Conservation (phyloP, 176 grass and related monocot species). For the Thalia dealbata region DNA sequence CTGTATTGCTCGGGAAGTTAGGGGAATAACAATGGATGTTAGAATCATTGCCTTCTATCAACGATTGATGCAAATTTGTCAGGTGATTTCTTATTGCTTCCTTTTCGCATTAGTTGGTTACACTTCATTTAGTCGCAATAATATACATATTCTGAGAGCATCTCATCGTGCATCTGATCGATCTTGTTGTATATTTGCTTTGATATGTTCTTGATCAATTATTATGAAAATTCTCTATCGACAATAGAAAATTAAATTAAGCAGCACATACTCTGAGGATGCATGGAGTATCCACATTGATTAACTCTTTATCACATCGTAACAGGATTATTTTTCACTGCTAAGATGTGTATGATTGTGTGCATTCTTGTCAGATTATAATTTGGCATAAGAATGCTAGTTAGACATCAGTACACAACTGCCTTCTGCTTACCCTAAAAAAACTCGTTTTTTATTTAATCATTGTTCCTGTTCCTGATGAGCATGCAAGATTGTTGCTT, state of each 20-base stretch:
- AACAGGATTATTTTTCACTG: background rate
- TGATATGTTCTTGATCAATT: background rate
- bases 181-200: background rate
- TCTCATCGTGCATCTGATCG: background rate
- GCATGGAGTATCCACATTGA: background rate
- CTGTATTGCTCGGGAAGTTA: conserved; percentile 46
- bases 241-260: background rate
- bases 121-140: background rate
- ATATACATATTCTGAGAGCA: background rate
- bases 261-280: background rate
- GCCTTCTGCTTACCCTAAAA: background rate
- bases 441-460: background rate
- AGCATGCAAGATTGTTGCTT: background rate
- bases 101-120: background rate
- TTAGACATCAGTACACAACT: background rate
- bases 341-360: background rate
- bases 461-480: background rate
- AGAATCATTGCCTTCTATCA: conserved; percentile 68
- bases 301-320: background rate
- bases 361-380: background rate
- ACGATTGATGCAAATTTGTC: conserved; percentile 73
- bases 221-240: background rate
- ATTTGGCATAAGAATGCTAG: background rate
- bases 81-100: conserved; percentile 35
- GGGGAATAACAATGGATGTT: conserved; percentile 63